A percentile compares a stretch with the other conserved stretches of the same genome.
Conservation (phyloP, 257 asterid genomes). For the Salvia rosmarinus region DNA sequence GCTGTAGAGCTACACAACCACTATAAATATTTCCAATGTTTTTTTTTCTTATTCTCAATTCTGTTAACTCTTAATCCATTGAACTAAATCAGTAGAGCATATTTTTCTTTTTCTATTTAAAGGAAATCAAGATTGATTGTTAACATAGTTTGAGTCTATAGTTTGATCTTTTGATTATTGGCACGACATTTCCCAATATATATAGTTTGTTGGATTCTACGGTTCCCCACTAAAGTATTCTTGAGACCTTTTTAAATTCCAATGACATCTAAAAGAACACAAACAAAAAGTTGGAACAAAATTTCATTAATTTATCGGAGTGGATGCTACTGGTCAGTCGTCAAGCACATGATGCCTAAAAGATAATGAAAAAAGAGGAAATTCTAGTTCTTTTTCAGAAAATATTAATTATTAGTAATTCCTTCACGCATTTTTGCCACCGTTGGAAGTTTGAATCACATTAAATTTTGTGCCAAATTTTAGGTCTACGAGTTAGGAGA, state of each 20-base stretch:
- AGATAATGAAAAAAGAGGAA: conserved; percentile 17
- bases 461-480: conserved; percentile 12
- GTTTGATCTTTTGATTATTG: not conserved
- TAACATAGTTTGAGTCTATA: not conserved
- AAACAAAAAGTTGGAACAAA: conserved; percentile 11
- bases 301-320: not conserved
- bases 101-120: too few relatives aligned
- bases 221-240: conserved; percentile 12
- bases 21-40: too few relatives aligned
- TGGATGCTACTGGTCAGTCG: conserved; percentile 21
- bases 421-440: not conserved
- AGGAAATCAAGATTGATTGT: too few relatives aligned
- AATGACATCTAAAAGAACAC: conserved; percentile 9
- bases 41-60: too few relatives aligned
- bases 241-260: not conserved
- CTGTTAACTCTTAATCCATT: too few relatives aligned
- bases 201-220: conserved; percentile 7
- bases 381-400: conserved; percentile 1
- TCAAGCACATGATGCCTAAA: conserved; percentile 33
- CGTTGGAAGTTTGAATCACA: not conserved
- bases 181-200: conserved; percentile 3
- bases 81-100: too few relatives aligned
- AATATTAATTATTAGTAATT: not conserved
- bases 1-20: too few relatives aligned
- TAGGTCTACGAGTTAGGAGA: not conserved